Conservation (phyloP, 177 flowering plant genomes). For the Tripterygium wilfordii region DNA sequence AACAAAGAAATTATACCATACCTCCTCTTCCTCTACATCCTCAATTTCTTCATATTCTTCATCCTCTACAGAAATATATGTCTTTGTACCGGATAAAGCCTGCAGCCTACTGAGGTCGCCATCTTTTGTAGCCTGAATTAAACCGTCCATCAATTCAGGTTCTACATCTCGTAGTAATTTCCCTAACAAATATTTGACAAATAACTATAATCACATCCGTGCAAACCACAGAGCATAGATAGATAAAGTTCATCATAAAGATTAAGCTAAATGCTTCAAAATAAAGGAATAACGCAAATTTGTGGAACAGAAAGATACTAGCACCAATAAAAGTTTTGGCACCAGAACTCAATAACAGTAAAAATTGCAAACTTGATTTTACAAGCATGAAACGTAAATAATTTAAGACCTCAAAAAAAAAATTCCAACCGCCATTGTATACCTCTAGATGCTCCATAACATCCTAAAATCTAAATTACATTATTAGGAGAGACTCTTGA, state of each 20-base stretch:
- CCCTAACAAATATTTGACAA: constrained; percentile 33
- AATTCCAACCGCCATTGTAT: no score
- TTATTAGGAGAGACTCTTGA: no score
- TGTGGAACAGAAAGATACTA: no score
- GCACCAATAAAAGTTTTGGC: no score
- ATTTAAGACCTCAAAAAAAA: no score
- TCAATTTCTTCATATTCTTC: constrained; percentile 33
- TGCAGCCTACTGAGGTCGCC: constrained; percentile 51
- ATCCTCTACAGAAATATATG: constrained; percentile 19
- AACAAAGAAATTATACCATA: not conserved
- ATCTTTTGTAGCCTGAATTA: constrained; percentile 65
- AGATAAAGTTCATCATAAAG: not conserved
- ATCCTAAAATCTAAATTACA: no score
- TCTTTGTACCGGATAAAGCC: constrained; percentile 31
- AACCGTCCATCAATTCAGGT: constrained; percentile 65
- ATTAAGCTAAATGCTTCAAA: not conserved
- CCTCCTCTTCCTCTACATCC: constrained; percentile 43
- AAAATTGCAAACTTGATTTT: no score
- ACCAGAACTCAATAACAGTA: no score
- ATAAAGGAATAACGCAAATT: no score
- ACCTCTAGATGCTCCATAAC: no score
- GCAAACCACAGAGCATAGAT: no score
- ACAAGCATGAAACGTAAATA: no score
- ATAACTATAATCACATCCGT: not conserved
- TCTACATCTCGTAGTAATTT: constrained; percentile 56